Evolutionary conservation across 768 basidiomycete species (phyloP), one percentile per base, ranked within the genome.

Genomic region (Lentinula sp.): DNA sequence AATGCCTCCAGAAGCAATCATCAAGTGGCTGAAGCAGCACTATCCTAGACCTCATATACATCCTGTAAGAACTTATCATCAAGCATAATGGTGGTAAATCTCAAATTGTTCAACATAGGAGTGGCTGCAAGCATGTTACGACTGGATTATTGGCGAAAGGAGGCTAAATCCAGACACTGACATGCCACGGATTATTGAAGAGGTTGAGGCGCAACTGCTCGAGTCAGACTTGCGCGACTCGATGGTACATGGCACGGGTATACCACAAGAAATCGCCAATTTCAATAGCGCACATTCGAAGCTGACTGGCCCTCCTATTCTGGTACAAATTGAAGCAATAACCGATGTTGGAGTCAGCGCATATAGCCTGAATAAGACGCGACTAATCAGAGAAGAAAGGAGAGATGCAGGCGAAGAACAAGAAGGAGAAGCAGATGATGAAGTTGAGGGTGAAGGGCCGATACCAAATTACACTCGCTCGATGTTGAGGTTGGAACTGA

Each of bases 331-430:
- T 31, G 73, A 76, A 16, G 78, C 82, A 13, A 81, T 96, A n/a
- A 91, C 85, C 16, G 95, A 98, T 60, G 87, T 97, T 21, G 91
- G 88, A 0, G 75, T 82, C 48, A 93, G 93, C 65, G 95, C 95
- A 0, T 91, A 93, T 67, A 84, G 78, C 56, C 78, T 97, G 16
- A 80, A 88, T 62, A 89, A 89, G 65, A 80, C 83, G 23, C 80
- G 88, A 21, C 78, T 84, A 57, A 83, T 85, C 11, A 79, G 81
- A 16, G 82, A 83, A 62, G 87, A 89, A 66, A 77, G 92, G 37
- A 74, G 82, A 58, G 82, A 85, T 51, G 80, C 84, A 7, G 87
- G 77, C 43, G 74, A 76, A 23, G 79, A 78, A 10, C 80, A 78
- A 13, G 80, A 81, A 32, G 77, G 76, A 42, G 82, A 78, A 39